Percentiles rank a stretch among this genome's conserved stretches.
phyloP scores from a whole-genome alignment of 1,284 basidiomycete species.

The Cutaneotrichosporon sp. region DNA sequence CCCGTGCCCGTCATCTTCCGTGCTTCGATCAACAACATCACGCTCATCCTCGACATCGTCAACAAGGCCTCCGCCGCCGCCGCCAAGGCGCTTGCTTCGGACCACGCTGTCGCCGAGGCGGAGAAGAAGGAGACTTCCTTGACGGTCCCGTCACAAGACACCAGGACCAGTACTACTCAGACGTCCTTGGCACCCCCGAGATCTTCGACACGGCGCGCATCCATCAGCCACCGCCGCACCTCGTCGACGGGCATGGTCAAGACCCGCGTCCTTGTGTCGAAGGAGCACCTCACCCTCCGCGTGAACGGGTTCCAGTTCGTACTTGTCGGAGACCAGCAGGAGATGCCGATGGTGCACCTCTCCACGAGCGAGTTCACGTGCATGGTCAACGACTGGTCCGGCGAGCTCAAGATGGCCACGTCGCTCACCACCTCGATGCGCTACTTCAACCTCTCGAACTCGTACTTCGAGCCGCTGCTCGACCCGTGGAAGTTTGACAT shows the following conservation, averaged over 20 bases:
- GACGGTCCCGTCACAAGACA: neutral
- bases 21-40: constrained; percentile 90
- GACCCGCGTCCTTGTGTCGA: constrained; percentile 66
- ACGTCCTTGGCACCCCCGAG: constrained; percentile 24
- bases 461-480: constrained; percentile 99
- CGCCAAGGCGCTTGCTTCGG: constrained; percentile 34
- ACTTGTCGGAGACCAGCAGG: constrained; percentile 91
- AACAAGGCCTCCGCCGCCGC: constrained; percentile 79
- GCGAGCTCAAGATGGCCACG: constrained; percentile 80
- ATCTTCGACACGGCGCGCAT: constrained; percentile 35
- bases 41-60: constrained; percentile 83
- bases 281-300: constrained; percentile 79
- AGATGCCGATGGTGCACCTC: constrained; percentile 90
- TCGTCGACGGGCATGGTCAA: constrained; percentile 17
- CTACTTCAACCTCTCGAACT: constrained; percentile 97
- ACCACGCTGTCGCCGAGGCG: constrained; percentile 6
- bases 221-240: constrained; percentile 31
- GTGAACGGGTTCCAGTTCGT: constrained; percentile 92
- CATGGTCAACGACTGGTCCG: constrained; percentile 88
- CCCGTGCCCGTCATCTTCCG: constrained; percentile 83
- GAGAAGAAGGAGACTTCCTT: constrained; percentile 2
- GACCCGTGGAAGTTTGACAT: constrained; percentile 94
- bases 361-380: constrained; percentile 83
- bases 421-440: constrained; percentile 80
- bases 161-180: constrained; percentile 17